Evolutionary conservation across 1,139 yeast genomes (phyloP), one percentile per base, ranked within the genome.

Genomic region (Oligophagozyma castellii): DNA sequence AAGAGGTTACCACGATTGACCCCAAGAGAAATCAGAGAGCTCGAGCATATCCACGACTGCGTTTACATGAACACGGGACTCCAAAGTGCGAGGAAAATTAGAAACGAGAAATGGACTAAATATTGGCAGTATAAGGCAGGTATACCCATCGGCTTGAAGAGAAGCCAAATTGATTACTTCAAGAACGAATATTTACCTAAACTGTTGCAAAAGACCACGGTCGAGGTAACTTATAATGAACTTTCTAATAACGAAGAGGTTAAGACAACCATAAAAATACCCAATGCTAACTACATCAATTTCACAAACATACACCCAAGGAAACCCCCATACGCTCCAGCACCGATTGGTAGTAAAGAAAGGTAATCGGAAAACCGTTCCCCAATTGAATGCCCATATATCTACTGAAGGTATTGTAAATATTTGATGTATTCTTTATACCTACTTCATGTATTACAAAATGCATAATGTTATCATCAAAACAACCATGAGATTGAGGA

Each of bases 211-310:
- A 39, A 48, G 16, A 48, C 47, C 11, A 50, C 43, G 13, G 42
- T 46, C 3, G 50, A 42, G 10, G 43, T 42, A 1, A 44, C 34
- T 2, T 49, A 42, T 19, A 56, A 56, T 32, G 59, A 52, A 18
- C 39, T 40, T 11, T 40, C 55, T 4, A 44, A 51, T 34, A 48
- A 46, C 22, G 59, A 58, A 28, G 59, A 55, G 34, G 42, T 48
- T 5, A 42, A 46, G 14, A 54, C 51, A 0, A 55, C 55, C 6
- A 57, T 53, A 36, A 53, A 63, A 33, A 48, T 44, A 24, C 65
- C 70, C 2, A 65, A 64, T 42, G 61, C 69, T 5, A 67, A 67
- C 38, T 54, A 58, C 27, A 27, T 60, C n/a, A 64, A 62, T 1
- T 49, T 59, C 36, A 52, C 62, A 2, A 64, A 63, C 35, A 58